Conservation (phyloP, 306 rosid species). For the cucumber (Cucumis sativus) region Cucumber_9930_V3 NC_026660.2:22115001-22115500, state of each 20-base stretch:
- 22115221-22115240: slow-evolving; percentile 74
- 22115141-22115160: neutral
- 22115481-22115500: neutral
- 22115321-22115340: slow-evolving; percentile 74
- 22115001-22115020: neutral
- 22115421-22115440: neutral
- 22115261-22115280: slow-evolving; percentile 73
- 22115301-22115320: slow-evolving; percentile 87
- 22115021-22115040: neutral
- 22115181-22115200: slow-evolving; percentile 52
- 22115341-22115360: slow-evolving; percentile 61
- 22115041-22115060: neutral
- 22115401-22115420: neutral
- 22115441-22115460: neutral
- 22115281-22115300: slow-evolving; percentile 65
- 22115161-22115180: neutral
- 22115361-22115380: slow-evolving; percentile 67
- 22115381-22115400: slow-evolving; percentile 49
- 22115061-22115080: neutral
- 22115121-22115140: neutral
- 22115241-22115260: slow-evolving; percentile 76
- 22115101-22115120: neutral
- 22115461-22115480: neutral
- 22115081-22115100: neutral
- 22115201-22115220: slow-evolving; percentile 62